Percentiles rank a stretch among this genome's conserved stretches.
Evolutionary conservation across 306 rosid genomes (phyloP).

Genomic region (Fragaria ananassa): DNA sequence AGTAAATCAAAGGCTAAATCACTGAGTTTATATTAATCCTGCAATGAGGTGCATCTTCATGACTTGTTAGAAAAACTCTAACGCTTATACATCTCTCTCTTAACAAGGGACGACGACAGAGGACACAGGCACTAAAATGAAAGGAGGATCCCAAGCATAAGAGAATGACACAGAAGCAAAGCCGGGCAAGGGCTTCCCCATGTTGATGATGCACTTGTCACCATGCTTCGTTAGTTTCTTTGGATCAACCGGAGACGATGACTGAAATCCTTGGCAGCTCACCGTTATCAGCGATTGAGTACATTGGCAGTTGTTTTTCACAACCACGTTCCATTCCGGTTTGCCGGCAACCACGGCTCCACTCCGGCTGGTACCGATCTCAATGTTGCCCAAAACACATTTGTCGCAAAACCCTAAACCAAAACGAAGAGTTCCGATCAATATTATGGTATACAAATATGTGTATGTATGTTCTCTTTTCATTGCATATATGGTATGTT

Average conservation of each 20-base stretch:
- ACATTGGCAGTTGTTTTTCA: background rate
- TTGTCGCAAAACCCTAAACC: background rate
- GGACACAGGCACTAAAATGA: background rate
- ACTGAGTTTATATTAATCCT: background rate
- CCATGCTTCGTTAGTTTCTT: background rate
- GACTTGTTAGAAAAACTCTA: background rate
- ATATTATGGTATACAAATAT: background rate
- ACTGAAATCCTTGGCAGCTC: background rate
- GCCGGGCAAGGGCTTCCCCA: background rate
- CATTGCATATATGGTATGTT: background rate
- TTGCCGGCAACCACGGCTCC: background rate
- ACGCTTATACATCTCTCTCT: background rate
- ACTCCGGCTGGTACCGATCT: background rate
- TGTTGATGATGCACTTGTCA: background rate
- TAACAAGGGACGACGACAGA: background rate
- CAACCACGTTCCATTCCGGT: slow-evolving; percentile 5
- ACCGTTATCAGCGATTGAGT: background rate
- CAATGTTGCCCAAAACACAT: background rate
- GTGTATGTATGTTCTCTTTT: background rate
- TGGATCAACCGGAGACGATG: background rate
- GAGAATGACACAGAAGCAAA: background rate
- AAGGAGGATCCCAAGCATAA: slow-evolving; percentile 5
- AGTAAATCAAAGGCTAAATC: background rate
- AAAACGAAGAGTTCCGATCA: background rate
- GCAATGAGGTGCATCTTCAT: background rate